Conservation (phyloP, 2,329 filamentous ascomycete species). For the Parasarocladium wereldwijsianum region DNA sequence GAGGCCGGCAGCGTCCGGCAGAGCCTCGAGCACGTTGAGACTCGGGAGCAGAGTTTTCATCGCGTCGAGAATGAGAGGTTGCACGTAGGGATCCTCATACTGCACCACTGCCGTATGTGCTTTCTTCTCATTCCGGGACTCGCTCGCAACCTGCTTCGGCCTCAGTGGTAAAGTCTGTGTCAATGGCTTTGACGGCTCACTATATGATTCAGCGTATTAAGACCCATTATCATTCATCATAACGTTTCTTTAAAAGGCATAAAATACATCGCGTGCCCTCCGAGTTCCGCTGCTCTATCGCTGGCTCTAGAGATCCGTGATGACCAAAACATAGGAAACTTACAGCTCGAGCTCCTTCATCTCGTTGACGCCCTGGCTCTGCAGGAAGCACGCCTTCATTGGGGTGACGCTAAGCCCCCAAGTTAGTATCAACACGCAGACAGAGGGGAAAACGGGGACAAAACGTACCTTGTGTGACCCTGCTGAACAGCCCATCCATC, state of each 20-base stretch:
- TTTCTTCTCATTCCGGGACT: slow-evolving; percentile 1
- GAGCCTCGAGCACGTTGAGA: slow-evolving; percentile 40
- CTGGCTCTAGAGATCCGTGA: slow-evolving; percentile 12
- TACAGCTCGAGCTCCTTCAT: slow-evolving; percentile 68
- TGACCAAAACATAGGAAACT: too few species aligned
- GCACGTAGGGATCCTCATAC: slow-evolving; percentile 81
- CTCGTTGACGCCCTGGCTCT: slow-evolving; percentile 45
- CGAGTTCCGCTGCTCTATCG: slow-evolving; percentile 8
- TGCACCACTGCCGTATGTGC: slow-evolving; percentile 53
- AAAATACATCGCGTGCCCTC: slow-evolving; percentile 9
- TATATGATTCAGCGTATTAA: slow-evolving; percentile 4
- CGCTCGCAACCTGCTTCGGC: background rate
- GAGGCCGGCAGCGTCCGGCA: slow-evolving; percentile 17
- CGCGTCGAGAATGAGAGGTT: slow-evolving; percentile 68
- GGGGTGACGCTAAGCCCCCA: slow-evolving; percentile 57
- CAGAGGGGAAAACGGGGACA: too few species aligned
- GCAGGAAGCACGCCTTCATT: slow-evolving; percentile 79
- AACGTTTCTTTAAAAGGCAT: too few species aligned
- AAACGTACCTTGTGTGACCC: slow-evolving; percentile 68
- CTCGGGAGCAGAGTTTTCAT: slow-evolving; percentile 46
- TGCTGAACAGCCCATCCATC: slow-evolving; percentile 90
- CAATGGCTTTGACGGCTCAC: slow-evolving; percentile 1
- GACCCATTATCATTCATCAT: too few species aligned
- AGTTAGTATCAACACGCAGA: background rate
- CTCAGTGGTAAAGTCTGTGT: slow-evolving; percentile 3